Evolutionary conservation across 78 protist species (phyloP).

Genomic region (Tieghemostelium lacteum): DNA sequence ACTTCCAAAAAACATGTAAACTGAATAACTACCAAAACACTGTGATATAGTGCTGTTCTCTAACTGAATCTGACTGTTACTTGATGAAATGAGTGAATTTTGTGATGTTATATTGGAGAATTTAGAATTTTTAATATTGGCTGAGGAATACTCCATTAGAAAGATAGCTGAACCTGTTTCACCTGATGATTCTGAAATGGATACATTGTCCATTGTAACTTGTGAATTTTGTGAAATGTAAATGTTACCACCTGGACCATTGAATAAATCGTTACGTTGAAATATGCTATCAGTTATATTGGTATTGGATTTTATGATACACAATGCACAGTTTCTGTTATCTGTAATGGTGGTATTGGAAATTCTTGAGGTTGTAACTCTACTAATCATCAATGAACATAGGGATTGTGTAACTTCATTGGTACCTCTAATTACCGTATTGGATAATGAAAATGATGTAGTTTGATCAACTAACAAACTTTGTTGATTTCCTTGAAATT

Average conservation of each 20-base stretch:
- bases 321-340: constrained; percentile 17
- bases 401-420: not conserved
- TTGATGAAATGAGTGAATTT: not conserved
- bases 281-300: not conserved
- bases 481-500: not conserved
- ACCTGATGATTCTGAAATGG: not conserved
- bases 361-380: not conserved
- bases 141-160: constrained; percentile 24
- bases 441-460: not conserved
- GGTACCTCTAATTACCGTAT: constrained; percentile 2
- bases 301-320: not conserved
- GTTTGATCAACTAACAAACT: constrained; percentile 28
- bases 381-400: constrained; percentile 23
- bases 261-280: not conserved
- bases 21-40: not conserved
- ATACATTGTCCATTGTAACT: not conserved
- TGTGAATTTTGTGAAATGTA: constrained; percentile 28
- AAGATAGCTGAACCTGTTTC: not conserved
- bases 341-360: not conserved
- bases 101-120: not conserved
- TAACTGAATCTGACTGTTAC: not conserved
- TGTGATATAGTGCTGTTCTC: not conserved
- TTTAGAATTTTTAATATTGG: not conserved
- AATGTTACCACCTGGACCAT: constrained; percentile 32
- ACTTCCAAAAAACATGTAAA: constrained; percentile 1